phyloP scores from a whole-genome alignment of 1,139 yeast species.

The Saccharomyces pastorianus region DNA sequence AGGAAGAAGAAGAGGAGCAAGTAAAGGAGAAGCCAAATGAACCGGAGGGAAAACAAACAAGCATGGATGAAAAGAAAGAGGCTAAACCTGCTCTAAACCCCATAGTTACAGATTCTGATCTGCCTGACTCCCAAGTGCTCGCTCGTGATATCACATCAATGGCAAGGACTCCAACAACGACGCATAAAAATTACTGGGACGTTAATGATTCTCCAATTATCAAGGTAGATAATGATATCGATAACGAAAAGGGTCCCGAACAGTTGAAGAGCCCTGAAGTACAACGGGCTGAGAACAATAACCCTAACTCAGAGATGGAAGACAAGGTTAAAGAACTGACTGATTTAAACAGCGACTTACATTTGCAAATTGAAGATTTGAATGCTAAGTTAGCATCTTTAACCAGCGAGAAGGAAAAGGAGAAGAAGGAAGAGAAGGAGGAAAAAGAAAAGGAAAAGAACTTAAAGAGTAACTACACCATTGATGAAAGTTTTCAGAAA shows the following conservation, averaged over 20 bases:
- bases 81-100: not conserved
- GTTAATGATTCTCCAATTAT: not conserved
- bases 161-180: not conserved
- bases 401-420: conserved; percentile 30
- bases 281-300: not conserved
- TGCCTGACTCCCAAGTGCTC: not conserved
- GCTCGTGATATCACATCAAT: conserved; percentile 1
- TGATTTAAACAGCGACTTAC: not conserved
- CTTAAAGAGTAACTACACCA: not conserved
- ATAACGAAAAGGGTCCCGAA: not conserved
- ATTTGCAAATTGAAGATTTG: not conserved
- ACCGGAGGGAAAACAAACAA: not conserved
- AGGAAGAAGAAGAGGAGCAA: conserved; percentile 48
- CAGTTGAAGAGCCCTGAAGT: not conserved
- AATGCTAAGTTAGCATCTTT: not conserved
- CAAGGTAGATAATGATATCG: not conserved
- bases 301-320: not conserved
- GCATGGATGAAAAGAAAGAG: not conserved
- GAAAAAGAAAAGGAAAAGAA: not conserved
- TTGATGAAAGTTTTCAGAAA: conserved; percentile 5
- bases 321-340: not conserved
- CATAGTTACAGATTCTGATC: not conserved
- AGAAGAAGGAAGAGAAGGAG: conserved; percentile 43
- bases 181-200: not conserved
- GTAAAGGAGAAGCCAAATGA: not conserved